A percentile compares a stretch with the other conserved stretches of the same genome.
Evolutionary conservation across 2,329 filamentous ascomycete species (phyloP).

Genomic region (Ploettnerulaceae sp.): DNA sequence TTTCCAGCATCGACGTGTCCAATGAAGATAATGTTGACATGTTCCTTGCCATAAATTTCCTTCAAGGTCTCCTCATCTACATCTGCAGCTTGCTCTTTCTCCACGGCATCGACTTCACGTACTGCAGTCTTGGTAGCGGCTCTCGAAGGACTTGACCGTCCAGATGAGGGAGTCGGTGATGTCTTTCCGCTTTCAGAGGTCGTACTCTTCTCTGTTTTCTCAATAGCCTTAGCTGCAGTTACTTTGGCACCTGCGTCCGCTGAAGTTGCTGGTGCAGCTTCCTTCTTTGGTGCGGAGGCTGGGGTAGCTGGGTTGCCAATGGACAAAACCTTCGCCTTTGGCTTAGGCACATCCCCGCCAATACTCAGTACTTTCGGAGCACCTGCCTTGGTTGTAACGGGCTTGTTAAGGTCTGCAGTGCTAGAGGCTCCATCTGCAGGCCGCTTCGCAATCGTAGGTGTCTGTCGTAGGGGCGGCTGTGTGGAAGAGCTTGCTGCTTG

Average conservation of each 20-base stretch:
- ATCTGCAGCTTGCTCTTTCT: constrained; percentile 64
- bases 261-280: constrained; percentile 39
- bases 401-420: constrained; percentile 44
- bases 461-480: constrained; percentile 42
- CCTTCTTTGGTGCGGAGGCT: constrained; percentile 40
- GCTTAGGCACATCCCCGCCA: constrained; percentile 52
- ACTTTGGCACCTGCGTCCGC: constrained; percentile 76
- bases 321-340: constrained; percentile 66
- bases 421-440: constrained; percentile 45
- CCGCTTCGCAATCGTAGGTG: constrained; percentile 61
- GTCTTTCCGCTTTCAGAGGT: constrained; percentile 62
- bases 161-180: constrained; percentile 77
- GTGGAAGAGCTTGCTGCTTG: constrained; percentile 38
- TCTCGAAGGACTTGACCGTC: constrained; percentile 74
- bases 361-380: constrained; percentile 62
- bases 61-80: constrained; percentile 80
- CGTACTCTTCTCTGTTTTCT: constrained; percentile 78
- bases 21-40: constrained; percentile 94
- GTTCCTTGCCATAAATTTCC: constrained; percentile 93
- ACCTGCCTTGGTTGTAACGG: constrained; percentile 49
- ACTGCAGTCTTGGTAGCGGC: constrained; percentile 46
- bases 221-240: constrained; percentile 82
- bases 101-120: constrained; percentile 76
- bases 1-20: constrained; percentile 98
- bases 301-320: constrained; percentile 57